Percentiles rank a stretch among this genome's conserved stretches.
Conservation (phyloP, 1,284 basidiomycete genomes). For the Ustilago trichophora region DNA sequence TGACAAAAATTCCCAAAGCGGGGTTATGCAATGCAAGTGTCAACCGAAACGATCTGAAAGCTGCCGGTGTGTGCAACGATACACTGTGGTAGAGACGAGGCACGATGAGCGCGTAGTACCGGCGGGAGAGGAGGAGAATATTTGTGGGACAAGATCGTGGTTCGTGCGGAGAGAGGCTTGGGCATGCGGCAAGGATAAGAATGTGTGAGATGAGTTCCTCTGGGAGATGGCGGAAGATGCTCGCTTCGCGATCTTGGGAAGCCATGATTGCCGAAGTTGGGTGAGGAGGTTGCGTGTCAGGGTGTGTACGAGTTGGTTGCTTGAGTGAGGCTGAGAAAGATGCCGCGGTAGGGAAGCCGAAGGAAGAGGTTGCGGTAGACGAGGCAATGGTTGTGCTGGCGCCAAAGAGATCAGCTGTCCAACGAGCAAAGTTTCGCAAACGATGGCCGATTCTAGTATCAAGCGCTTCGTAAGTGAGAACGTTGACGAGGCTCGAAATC, state of each 20-base stretch:
- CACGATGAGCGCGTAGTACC: slow-evolving; percentile 37
- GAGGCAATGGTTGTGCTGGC: too few species aligned
- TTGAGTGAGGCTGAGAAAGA: neutral
- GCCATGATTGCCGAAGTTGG: neutral
- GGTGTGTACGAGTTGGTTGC: neutral
- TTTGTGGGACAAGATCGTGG: slow-evolving; percentile 33
- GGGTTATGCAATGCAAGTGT: slow-evolving; percentile 55
- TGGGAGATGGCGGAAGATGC: slow-evolving; percentile 26
- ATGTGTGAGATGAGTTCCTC: slow-evolving; percentile 45
- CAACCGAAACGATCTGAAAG: slow-evolving; percentile 41
- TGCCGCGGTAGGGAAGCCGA: neutral
- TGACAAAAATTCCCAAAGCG: slow-evolving; percentile 27
- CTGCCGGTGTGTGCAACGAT: slow-evolving; percentile 27
- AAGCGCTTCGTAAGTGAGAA: slow-evolving; percentile 24
- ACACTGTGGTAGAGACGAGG: slow-evolving; percentile 46
- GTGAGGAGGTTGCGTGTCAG: neutral
- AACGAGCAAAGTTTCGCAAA: slow-evolving; percentile 4
- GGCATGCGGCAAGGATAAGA: slow-evolving; percentile 40
- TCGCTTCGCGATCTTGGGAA: neutral
- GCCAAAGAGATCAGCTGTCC: slow-evolving; percentile 3
- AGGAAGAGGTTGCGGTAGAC: too few species aligned
- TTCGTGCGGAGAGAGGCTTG: slow-evolving; percentile 31
- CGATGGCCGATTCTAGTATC: slow-evolving; percentile 17
- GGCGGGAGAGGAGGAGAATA: slow-evolving; percentile 43
- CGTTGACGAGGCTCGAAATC: slow-evolving; percentile 25